Base-by-base conservation (phyloP, 2,329 filamentous ascomycete species). In the Bipolaris sorokiniana region DNA sequence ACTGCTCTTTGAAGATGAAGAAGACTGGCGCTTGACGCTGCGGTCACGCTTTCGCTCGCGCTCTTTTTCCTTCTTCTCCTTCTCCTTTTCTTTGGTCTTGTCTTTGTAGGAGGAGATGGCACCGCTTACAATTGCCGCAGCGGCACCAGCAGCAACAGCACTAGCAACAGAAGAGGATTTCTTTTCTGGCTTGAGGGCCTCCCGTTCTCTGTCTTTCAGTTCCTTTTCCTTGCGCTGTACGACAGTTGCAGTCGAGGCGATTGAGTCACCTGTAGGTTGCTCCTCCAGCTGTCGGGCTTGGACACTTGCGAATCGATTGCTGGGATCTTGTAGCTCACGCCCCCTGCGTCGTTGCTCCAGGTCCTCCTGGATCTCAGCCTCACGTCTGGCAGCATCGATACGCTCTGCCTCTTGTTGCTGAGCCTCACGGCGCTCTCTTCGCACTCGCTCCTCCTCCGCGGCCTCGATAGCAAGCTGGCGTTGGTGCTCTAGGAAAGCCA, bases 101-200 rank as follows among this genome's bases (percentile, higher is more conserved):
- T 66, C 66, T 37, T 65, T 64, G 51, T 63, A 66, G 2, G 70
- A 70, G 2, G 68, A 68, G 9, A 75, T 75, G 15, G 72, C 71
- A 3, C 69, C 69, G 23, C 62, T 67, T 9, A 70, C 64, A 23
- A 75, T 73, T 1, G 67, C 70, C 6, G 70, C 69, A 13, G 71
- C 73, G 15, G 73, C 71, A 48, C 69, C 68, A 36, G 71, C 75
- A 28, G 71, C 74, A 7, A 69, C 65, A 28, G 71, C 74, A 26
- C 71, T 74, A 33, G 74, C 76, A 33, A 73, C 76, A 26, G 74
- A 73, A 44, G 77, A 68, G 6, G 65, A 71, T 51, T 73, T 76
- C 77, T 76, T 79, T 18, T 76, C 68, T 18, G 70, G 68, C 37
- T 73, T 65, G 13, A 73, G 65, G 26, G 72, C 61, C 49, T 73